These are phyloP conservation scores for Verticillium zaregamsianum DNA, from an alignment of 2,329 filamentous ascomycete genomes.

Conservation along the genomic window DNA sequence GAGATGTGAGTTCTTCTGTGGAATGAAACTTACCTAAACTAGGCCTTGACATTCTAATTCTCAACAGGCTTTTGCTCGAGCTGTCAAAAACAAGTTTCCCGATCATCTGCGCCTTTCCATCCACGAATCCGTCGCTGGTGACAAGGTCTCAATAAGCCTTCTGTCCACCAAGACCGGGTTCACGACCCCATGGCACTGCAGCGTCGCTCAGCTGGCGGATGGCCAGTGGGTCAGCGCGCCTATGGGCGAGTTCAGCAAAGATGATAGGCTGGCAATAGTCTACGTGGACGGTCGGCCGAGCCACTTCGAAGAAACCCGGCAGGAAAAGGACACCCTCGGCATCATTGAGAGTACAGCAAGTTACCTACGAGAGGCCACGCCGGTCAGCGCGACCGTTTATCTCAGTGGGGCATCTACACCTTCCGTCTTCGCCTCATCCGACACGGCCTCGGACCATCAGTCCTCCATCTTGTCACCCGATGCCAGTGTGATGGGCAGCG, in stretches of 20 bases:
- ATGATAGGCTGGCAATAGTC: constrained; percentile 16
- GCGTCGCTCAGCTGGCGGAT: constrained; percentile 9
- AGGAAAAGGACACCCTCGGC: not conserved
- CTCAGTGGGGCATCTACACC: not conserved
- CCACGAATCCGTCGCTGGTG: constrained; percentile 20
- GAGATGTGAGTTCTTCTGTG: constrained; percentile 15
- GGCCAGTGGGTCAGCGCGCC: not conserved
- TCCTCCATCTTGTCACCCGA: not conserved
- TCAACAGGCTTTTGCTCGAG: constrained; percentile 21
- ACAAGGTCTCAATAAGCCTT: constrained; percentile 23
- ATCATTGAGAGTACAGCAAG: not conserved
- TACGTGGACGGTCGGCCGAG: constrained; percentile 17
- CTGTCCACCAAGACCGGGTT: constrained; percentile 23
- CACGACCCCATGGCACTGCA: constrained; percentile 28
- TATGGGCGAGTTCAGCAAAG: constrained; percentile 20
- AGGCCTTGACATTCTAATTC: not conserved
- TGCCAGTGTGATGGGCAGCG: not conserved
- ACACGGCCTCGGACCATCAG: not conserved
- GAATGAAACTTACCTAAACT: not conserved
- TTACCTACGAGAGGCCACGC: constrained; percentile 3
- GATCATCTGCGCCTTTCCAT: constrained; percentile 24
- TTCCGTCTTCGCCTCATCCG: not conserved
- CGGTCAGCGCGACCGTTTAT: not conserved
- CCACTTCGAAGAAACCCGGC: constrained; percentile 14
- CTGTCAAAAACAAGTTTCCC: constrained; percentile 20